These are phyloP conservation scores for Diplosphaera chodatii DNA, from an alignment of 139 green algal species.

Conservation along the genomic window DNA sequence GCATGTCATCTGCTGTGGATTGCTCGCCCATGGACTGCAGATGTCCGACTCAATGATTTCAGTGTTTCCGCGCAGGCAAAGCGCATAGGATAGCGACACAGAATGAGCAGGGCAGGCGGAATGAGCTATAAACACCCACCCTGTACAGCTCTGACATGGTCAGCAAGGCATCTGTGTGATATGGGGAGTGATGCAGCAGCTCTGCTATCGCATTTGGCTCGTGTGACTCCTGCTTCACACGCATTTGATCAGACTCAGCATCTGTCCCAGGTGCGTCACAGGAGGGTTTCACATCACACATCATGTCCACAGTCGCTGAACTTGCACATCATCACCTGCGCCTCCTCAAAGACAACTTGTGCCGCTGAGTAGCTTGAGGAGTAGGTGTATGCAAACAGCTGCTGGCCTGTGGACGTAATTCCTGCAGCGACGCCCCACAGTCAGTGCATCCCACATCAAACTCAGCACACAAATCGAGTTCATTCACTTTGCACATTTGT, in stretches of 20 bases:
- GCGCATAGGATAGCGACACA: too few species aligned
- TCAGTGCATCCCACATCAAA: too few species aligned
- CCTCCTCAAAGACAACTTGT: slow-evolving; percentile 25
- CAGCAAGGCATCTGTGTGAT: slow-evolving; percentile 85
- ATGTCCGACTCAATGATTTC: too few species aligned
- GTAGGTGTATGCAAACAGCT: slow-evolving; percentile 50
- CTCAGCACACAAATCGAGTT: too few species aligned
- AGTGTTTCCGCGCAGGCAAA: too few species aligned
- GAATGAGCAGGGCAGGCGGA: too few species aligned
- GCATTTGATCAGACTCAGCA: too few species aligned
- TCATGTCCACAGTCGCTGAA: slow-evolving; percentile 10
- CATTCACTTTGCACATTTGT: too few species aligned
- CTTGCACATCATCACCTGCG: slow-evolving; percentile 9
- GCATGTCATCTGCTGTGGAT: slow-evolving; percentile 56
- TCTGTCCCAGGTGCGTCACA: too few species aligned
- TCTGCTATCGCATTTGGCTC: slow-evolving; percentile 71
- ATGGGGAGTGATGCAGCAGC: slow-evolving; percentile 63
- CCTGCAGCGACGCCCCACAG: slow-evolving; percentile 5
- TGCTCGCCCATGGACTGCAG: slow-evolving; percentile 54
- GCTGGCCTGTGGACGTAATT: slow-evolving; percentile 20
- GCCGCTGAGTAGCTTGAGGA: slow-evolving; percentile 45
- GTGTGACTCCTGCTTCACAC: slow-evolving; percentile 50
- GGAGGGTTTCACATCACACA: too few species aligned
- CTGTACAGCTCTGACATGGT: slow-evolving; percentile 84
- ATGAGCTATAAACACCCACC: neutral